Evolutionary conservation across 768 basidiomycete species (phyloP).

Genomic region (Calocera viscosa): DNA sequence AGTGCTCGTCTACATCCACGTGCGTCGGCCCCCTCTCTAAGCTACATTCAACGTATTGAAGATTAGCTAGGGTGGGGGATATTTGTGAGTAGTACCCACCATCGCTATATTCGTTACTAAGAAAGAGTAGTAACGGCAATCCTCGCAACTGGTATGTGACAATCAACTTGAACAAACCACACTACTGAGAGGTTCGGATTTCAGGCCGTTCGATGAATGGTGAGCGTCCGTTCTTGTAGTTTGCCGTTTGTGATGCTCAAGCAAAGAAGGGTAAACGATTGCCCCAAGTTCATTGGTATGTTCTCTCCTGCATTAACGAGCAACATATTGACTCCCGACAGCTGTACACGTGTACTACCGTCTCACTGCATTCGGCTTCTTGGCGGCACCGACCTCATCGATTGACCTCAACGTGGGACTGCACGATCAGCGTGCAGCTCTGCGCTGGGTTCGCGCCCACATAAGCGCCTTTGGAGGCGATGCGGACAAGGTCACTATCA

Average conservation of each 20-base stretch:
- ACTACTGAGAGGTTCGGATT: too few species aligned
- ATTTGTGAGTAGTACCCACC: background rate
- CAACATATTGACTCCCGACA: conserved; percentile 47
- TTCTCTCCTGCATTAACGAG: conserved; percentile 29
- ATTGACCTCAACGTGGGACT: conserved; percentile 46
- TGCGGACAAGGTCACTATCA: conserved; percentile 35
- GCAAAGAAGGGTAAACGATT: background rate
- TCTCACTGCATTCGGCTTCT: conserved; percentile 51
- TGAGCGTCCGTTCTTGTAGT: background rate
- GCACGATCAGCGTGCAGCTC: conserved; percentile 39
- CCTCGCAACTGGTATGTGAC: conserved; percentile 37
- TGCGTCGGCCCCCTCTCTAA: too few species aligned
- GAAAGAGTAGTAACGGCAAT: conserved; percentile 42
- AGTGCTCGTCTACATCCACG: conserved; percentile 34
- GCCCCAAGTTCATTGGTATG: background rate
- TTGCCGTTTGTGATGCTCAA: background rate
- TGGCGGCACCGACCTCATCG: conserved; percentile 33
- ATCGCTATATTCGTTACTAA: background rate
- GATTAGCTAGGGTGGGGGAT: conserved; percentile 16
- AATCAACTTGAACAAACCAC: too few species aligned
- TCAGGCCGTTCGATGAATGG: conserved; percentile 1
- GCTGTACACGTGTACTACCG: conserved; percentile 57
- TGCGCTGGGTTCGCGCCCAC: conserved; percentile 32
- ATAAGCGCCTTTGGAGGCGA: conserved; percentile 34
- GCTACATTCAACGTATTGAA: too few species aligned